Evolutionary conservation across 768 basidiomycete species (phyloP), one percentile per base, ranked within the genome.

Genomic region (Suillus luteus): DNA sequence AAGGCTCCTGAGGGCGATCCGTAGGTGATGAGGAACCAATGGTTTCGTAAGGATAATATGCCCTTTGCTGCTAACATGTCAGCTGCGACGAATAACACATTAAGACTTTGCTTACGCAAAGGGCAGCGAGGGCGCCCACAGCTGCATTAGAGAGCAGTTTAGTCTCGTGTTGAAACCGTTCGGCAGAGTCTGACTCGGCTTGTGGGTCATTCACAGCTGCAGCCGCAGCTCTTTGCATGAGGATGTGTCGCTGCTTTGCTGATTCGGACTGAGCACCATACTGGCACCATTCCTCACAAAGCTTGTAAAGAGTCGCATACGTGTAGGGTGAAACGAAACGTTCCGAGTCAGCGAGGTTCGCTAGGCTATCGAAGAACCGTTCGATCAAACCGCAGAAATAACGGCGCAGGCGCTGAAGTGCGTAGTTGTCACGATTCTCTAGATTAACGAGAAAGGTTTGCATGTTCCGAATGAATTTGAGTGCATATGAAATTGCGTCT

Each of bases 231-330:
- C 84, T 85, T 70, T 92, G 86, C 86, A 95, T 94, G 62, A 83
- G 70, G 31, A 85, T 81, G 49, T 89, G 77, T 55, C 91, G 83
- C 61, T 88, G 90, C 73, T 87, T 90, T 44, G 85, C 83, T n/a
- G 79, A 76, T 65, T 94, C 92, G 1, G 86, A 82, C 68, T 92
- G 87, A 37, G 86, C 83, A 6, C 93, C 95, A 54, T 91, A 80
- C 70, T 93, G 88, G 74, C 95, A 96, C 95, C 95, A 97, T 69
- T 95, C 93, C 75, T 96, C 93, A 68, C 93, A 95, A 44, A 94
- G 79, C 40, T 89, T 86, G 76, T 92, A 96, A 38, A 96, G 76
- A 3, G 89, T 83, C 8, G 95, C 82, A 70, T 93, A 87, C 79
- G 88, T 88, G 63, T 91, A 85, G 5, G 83, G 79, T 1, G 91